Conservation (phyloP, 2,329 filamentous ascomycete species). For the Seiridium unicorne region DNA sequence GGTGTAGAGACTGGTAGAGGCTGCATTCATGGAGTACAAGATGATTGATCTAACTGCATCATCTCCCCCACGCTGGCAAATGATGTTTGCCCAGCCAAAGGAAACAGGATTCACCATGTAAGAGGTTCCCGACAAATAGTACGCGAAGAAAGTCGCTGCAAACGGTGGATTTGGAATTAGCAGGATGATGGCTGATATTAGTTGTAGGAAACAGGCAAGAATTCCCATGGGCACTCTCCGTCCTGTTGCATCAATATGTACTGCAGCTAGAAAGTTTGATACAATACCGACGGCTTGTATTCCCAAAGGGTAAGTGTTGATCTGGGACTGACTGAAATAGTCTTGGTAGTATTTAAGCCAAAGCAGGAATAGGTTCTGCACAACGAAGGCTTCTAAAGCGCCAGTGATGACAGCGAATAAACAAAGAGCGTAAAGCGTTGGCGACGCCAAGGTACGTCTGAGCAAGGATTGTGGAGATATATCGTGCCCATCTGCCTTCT, state of each 20-base stretch:
- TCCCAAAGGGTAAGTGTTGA: constrained; percentile 33
- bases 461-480: constrained; percentile 25
- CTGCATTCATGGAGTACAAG: constrained; percentile 38
- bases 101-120: constrained; percentile 38
- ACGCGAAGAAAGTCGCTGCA: constrained; percentile 32
- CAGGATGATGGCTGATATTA: constrained; percentile 29
- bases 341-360: constrained; percentile 20
- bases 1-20: constrained; percentile 36
- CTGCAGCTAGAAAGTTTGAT: constrained; percentile 32
- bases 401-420: constrained; percentile 33
- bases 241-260: constrained; percentile 11
- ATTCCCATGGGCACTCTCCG: constrained; percentile 29
- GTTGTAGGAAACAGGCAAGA: constrained; percentile 28
- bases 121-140: constrained; percentile 34
- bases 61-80: constrained; percentile 33
- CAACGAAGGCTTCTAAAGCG: constrained; percentile 29
- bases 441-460: constrained; percentile 23
- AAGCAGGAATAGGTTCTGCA: constrained; percentile 22
- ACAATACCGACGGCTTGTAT: constrained; percentile 35
- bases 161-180: constrained; percentile 29
- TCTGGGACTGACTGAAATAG: constrained; percentile 23
- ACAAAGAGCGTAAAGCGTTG: constrained; percentile 34
- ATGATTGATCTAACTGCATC: constrained; percentile 38
- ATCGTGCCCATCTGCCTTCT: constrained; percentile 30
- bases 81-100: constrained; percentile 37